Evolutionary conservation across 371 early-diverging fungal genomes (phyloP).

Genomic region (Umbelopsis sp.): DNA sequence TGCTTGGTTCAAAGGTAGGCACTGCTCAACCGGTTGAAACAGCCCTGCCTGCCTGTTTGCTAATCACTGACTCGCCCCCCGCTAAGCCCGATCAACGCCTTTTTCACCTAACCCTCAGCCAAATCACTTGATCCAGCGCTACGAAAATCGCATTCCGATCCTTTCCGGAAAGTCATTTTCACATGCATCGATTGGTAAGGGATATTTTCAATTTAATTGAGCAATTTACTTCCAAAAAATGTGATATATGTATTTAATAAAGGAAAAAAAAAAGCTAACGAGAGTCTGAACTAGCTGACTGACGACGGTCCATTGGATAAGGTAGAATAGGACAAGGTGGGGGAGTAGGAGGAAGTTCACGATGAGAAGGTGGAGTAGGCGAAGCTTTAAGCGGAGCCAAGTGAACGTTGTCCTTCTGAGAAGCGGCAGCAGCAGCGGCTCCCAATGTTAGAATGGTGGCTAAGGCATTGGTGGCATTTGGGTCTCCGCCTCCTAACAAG

Average conservation of each 20-base stretch:
- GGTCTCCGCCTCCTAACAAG: constrained; percentile 10
- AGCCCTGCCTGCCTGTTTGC: not conserved
- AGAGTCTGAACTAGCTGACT: constrained; percentile 7
- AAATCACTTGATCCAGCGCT: not conserved
- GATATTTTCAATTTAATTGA: no score
- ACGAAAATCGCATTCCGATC: constrained; percentile 3
- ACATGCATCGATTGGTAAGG: constrained; percentile 4
- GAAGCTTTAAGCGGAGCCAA: constrained; percentile 9
- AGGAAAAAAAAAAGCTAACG: not conserved
- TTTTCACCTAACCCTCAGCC: not conserved
- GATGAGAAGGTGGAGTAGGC: constrained; percentile 7
- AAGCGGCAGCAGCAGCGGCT: constrained; percentile 20
- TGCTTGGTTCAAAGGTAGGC: no score
- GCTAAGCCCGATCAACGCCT: not conserved
- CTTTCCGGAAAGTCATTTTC: not conserved
- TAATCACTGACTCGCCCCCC: not conserved
- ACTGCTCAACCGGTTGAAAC: no score
- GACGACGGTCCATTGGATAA: constrained; percentile 15
- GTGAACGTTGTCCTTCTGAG: constrained; percentile 24
- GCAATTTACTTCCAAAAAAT: no score
- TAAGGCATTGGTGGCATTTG: constrained; percentile 39
- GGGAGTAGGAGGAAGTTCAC: constrained; percentile 10
- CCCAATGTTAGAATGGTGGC: constrained; percentile 46
- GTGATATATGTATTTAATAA: no score
- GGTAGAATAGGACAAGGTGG: constrained; percentile 15